Conservation (phyloP, 2,329 filamentous ascomycete species). For the Sporothrix curviconia region DNA sequence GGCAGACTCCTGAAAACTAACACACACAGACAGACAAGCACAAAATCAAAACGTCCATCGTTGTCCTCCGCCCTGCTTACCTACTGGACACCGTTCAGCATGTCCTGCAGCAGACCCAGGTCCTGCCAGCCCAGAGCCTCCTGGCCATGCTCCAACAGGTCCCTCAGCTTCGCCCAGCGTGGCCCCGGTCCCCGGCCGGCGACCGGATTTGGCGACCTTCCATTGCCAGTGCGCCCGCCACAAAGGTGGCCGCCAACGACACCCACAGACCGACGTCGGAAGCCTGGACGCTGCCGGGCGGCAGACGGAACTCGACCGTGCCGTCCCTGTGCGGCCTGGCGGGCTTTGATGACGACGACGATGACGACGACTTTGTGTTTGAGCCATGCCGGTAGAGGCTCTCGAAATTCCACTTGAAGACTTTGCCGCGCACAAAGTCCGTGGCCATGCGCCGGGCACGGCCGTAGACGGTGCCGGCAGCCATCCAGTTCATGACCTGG, state of each 20-base stretch:
- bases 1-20: too few species aligned
- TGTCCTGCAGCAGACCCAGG: slow-evolving; percentile 23
- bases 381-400: slow-evolving; percentile 18
- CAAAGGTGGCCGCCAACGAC: slow-evolving; percentile 28
- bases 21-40: too few species aligned
- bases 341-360: neutral
- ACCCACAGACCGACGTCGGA: slow-evolving; percentile 30
- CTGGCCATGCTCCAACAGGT: slow-evolving; percentile 21
- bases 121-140: slow-evolving; percentile 24
- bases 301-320: slow-evolving; percentile 34
- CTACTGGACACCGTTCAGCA: neutral
- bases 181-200: slow-evolving; percentile 15
- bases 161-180: slow-evolving; percentile 24
- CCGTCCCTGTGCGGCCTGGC: slow-evolving; percentile 17
- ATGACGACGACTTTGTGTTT: neutral
- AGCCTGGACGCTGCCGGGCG: slow-evolving; percentile 26
- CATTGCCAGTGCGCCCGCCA: slow-evolving; percentile 25
- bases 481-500: slow-evolving; percentile 29
- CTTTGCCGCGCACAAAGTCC: slow-evolving; percentile 33
- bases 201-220: neutral
- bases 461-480: slow-evolving; percentile 27
- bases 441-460: slow-evolving; percentile 25
- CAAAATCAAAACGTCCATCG: neutral
- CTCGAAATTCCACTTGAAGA: slow-evolving; percentile 36
- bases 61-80: neutral